Conservation (phyloP, 345 rosid species). For the Heritiera fomes region DNA sequence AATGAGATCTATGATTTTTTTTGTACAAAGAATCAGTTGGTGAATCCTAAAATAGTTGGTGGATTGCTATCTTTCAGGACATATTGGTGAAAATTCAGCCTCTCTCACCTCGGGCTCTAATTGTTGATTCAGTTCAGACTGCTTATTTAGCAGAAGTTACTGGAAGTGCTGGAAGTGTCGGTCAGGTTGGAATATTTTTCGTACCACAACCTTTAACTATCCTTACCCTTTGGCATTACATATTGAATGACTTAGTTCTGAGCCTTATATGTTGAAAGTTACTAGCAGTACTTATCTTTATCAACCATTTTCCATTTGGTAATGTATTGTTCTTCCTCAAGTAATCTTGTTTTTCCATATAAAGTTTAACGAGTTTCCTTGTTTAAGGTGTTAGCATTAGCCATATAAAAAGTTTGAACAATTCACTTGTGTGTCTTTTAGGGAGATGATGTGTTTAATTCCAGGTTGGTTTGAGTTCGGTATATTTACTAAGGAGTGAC, state of each 20-base stretch:
- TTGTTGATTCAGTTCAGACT: constrained; percentile 91
- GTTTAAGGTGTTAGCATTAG: background rate
- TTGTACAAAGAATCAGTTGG: background rate
- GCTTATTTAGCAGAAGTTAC: constrained; percentile 69
- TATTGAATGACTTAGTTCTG: background rate
- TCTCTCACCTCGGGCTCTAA: constrained; percentile 68
- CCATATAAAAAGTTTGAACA: background rate
- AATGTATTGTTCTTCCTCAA: background rate
- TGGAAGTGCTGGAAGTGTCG: constrained; percentile 88
- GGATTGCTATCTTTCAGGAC: constrained; percentile 52
- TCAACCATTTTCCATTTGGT: background rate
- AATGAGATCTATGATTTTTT: constrained; percentile 1
- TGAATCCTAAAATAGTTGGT: constrained; percentile 12
- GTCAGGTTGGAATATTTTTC: constrained; percentile 53
- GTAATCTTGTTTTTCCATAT: background rate
- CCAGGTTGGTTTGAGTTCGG: background rate
- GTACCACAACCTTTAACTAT: background rate
- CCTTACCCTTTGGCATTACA: background rate
- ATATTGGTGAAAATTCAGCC: constrained; percentile 60
- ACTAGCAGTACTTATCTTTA: background rate
- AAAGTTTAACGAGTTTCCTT: constrained; percentile 4
- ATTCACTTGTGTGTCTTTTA: background rate
- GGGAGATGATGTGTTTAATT: background rate
- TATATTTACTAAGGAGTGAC: constrained; percentile 12
- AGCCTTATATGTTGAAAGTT: background rate